Conservation (phyloP, 2,329 filamentous ascomycete genomes). For the Pseudogymnoascus sp. region DNA sequence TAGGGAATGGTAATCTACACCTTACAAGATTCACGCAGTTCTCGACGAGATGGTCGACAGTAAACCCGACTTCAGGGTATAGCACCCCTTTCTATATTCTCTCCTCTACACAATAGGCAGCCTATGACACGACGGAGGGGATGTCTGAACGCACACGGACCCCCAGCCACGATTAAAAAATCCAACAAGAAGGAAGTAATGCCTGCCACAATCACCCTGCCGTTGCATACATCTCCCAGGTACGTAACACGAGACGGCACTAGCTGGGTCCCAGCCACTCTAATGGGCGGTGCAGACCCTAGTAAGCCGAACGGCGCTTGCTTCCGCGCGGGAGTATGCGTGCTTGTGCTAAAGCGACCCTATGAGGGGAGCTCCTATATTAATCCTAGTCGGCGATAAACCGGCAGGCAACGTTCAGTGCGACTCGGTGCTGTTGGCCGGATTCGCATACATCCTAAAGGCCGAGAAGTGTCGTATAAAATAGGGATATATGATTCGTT, state of each 20-base stretch:
- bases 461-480: not conserved
- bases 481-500: not conserved
- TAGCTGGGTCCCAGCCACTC: not conserved
- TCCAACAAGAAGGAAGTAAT: not conserved
- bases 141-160: not conserved
- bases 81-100: not conserved
- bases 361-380: not conserved
- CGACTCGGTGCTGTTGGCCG: not conserved
- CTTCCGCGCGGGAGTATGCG: not conserved
- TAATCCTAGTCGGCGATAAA: not conserved
- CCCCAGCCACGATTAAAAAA: not conserved
- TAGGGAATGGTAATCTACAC: not conserved
- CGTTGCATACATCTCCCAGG: not conserved
- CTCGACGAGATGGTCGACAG: not conserved
- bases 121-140: not conserved
- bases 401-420: not conserved
- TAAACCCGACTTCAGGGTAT: not conserved
- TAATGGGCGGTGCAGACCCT: not conserved
- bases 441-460: not conserved
- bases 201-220: not conserved
- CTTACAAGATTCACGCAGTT: not conserved
- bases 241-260: not conserved
- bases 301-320: not conserved
- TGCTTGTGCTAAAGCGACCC: not conserved
- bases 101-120: not conserved